Evolutionary conservation across 2,329 filamentous ascomycete species (phyloP), one percentile per base, ranked within the genome.

Genomic region (Beauveria sp.): DNA sequence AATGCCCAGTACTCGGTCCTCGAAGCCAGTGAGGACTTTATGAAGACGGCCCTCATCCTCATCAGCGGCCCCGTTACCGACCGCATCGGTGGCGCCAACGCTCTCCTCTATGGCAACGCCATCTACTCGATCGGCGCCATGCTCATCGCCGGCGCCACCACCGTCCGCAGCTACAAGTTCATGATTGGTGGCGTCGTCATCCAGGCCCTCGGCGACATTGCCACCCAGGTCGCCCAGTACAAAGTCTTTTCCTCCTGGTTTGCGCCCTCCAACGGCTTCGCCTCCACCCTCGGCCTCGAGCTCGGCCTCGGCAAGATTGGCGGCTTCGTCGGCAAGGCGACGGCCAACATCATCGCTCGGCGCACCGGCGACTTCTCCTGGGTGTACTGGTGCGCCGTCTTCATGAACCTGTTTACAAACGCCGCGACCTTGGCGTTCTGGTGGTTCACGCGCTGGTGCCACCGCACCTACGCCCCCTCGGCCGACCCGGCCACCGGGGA

Each of bases 191-290:
- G 83, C 1, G 72, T 78, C 42, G 73, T 87, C 1, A 71, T 87
- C 14, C 76, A 81, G 30, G 78, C 83, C 0, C 70, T 87, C 0
- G 84, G 84, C n/a, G 84, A 86, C 63, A 84, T 86, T 22, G 81
- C 84, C 0, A 87, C 85, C 0, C 84, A 87, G 65, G 77, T 86
- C 34, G 85, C 85, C 0, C 83, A 86, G 67, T 87, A 86, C 69
- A 85, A 86, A 63, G 80, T 87, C 63, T 87, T 87, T 66, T 85
- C 82, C 0, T 84, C 82, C 0, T 87, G 84, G 84, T 87, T 87
- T 63, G 77, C 84, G 0, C 85, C 84, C 0, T 83, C 77, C 8
- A 79, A 82, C 61, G 84, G 84, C 1, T 87, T 87, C 66, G 85
- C 84, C 0, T 84, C 83, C 0, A 87, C 84, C 0, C 74, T 87